phyloP scores from a whole-genome alignment of 2,329 filamentous ascomycete species.

The Fusarium sp. region DNA sequence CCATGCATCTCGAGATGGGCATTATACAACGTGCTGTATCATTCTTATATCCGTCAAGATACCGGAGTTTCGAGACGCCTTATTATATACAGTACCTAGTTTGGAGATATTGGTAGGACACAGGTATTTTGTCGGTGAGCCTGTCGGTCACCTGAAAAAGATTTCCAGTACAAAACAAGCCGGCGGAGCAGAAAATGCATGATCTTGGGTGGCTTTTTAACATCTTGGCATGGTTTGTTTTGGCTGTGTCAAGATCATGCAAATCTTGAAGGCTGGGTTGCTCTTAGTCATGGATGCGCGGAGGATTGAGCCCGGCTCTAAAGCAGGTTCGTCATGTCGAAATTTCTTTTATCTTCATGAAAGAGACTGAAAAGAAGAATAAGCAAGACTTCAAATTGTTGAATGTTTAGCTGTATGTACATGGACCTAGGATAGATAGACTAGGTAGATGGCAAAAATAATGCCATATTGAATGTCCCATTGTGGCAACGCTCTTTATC shows the following conservation, averaged over 20 bases:
- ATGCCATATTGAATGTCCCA: neutral
- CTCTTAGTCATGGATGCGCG: constrained; percentile 39
- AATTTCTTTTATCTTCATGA: constrained; percentile 15
- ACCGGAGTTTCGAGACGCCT: neutral
- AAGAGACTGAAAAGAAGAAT: neutral
- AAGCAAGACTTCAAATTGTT: neutral
- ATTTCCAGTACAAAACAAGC: constrained; percentile 7
- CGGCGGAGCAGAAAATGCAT: constrained; percentile 31
- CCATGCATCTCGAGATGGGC: neutral
- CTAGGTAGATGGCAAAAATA: constrained; percentile 4
- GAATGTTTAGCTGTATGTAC: neutral
- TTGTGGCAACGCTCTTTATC: constrained; percentile 18
- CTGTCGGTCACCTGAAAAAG: constrained; percentile 5
- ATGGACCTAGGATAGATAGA: neutral
- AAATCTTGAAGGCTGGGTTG: constrained; percentile 28
- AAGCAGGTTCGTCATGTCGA: constrained; percentile 1
- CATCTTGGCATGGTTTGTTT: constrained; percentile 35
- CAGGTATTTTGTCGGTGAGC: constrained; percentile 33
- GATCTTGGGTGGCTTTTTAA: constrained; percentile 24
- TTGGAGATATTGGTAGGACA: neutral
- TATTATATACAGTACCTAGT: neutral
- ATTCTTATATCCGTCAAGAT: neutral
- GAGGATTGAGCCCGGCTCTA: constrained; percentile 16
- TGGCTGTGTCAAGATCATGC: constrained; percentile 47
- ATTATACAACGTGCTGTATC: too few species aligned